phyloP scores from a whole-genome alignment of 116 monocot species.

The Phalaenopsis hybrid region DNA sequence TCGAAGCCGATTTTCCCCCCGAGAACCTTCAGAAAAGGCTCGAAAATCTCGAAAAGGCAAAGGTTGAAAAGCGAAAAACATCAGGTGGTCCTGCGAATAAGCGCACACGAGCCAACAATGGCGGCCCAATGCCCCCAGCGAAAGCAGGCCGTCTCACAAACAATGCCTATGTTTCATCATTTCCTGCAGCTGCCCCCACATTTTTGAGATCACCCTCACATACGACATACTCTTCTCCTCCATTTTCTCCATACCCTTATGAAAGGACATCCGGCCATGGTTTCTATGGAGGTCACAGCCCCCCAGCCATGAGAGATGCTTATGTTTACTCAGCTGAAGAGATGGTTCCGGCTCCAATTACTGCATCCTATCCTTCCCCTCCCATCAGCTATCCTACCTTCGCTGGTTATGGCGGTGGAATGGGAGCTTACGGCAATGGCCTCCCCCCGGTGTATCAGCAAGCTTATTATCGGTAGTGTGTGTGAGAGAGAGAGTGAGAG shows the following conservation, averaged over 20 bases:
- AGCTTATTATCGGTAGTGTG: slow-evolving; percentile 55
- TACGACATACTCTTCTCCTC: slow-evolving; percentile 39
- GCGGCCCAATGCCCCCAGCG: slow-evolving; percentile 86
- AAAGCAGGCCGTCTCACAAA: slow-evolving; percentile 88
- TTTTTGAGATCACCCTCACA: slow-evolving; percentile 51
- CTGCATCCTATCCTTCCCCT: slow-evolving; percentile 29
- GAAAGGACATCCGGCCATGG: slow-evolving; percentile 33
- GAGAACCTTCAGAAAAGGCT: slow-evolving; percentile 63
- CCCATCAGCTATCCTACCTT: slow-evolving; percentile 60
- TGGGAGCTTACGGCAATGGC: slow-evolving; percentile 33
- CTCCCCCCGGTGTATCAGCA: slow-evolving; percentile 57
- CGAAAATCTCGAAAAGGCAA: slow-evolving; percentile 72
- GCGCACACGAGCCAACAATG: slow-evolving; percentile 62
- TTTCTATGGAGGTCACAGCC: slow-evolving; percentile 64
- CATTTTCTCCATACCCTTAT: slow-evolving; percentile 55
- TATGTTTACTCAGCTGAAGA: slow-evolving; percentile 45
- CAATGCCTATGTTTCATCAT: slow-evolving; percentile 70
- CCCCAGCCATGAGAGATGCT: slow-evolving; percentile 49
- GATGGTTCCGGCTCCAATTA: slow-evolving; percentile 22
- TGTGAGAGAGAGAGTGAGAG: not conserved
- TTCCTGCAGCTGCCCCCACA: slow-evolving; percentile 35
- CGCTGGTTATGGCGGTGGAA: slow-evolving; percentile 38
- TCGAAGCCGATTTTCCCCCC: slow-evolving; percentile 59
- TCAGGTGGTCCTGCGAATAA: slow-evolving; percentile 57
- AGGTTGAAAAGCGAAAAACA: slow-evolving; percentile 65